Conservation (phyloP, 2,329 filamentous ascomycete species). For the Monilinia vaccinii-corymbosi region DNA sequence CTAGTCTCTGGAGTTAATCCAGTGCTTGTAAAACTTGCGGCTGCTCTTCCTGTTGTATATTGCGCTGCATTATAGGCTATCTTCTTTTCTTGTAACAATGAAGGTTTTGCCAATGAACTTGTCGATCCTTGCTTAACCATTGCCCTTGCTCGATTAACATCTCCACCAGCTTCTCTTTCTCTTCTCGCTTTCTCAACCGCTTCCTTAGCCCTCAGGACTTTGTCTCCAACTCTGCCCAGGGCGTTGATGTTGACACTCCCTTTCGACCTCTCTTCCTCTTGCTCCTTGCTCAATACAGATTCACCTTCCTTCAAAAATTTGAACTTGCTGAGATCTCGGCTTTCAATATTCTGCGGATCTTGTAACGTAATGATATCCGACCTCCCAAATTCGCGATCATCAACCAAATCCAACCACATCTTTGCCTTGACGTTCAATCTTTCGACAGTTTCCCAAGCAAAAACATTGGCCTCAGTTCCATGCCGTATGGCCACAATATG, state of each 20-base stretch:
- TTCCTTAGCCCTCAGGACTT: slow-evolving; percentile 84
- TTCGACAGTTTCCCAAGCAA: slow-evolving; percentile 92
- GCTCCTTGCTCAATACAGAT: slow-evolving; percentile 57
- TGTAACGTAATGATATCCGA: slow-evolving; percentile 94
- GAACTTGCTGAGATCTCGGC: slow-evolving; percentile 76
- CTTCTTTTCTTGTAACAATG: slow-evolving; percentile 48
- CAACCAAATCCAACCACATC: slow-evolving; percentile 86
- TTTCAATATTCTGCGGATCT: slow-evolving; percentile 83
- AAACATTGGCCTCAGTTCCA: slow-evolving; percentile 83
- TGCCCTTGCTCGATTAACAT: slow-evolving; percentile 43
- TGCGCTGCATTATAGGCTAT: slow-evolving; percentile 74
- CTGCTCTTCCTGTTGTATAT: slow-evolving; percentile 84
- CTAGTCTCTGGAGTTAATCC: slow-evolving; percentile 88
- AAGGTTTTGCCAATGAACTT: slow-evolving; percentile 29
- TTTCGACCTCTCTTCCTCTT: slow-evolving; percentile 56
- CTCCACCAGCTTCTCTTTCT: slow-evolving; percentile 53
- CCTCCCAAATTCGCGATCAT: slow-evolving; percentile 76
- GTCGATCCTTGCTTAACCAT: slow-evolving; percentile 32
- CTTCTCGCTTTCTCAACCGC: slow-evolving; percentile 84
- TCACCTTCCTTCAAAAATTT: slow-evolving; percentile 81
- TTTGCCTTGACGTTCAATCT: slow-evolving; percentile 94
- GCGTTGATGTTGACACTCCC: slow-evolving; percentile 70
- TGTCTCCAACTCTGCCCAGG: slow-evolving; percentile 67
- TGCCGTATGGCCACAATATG: slow-evolving; percentile 84
- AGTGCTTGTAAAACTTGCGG: slow-evolving; percentile 91